These are phyloP conservation scores for Monosporascus sp. DNA, from an alignment of 2,329 filamentous ascomycete species.

Conservation along the genomic window DNA sequence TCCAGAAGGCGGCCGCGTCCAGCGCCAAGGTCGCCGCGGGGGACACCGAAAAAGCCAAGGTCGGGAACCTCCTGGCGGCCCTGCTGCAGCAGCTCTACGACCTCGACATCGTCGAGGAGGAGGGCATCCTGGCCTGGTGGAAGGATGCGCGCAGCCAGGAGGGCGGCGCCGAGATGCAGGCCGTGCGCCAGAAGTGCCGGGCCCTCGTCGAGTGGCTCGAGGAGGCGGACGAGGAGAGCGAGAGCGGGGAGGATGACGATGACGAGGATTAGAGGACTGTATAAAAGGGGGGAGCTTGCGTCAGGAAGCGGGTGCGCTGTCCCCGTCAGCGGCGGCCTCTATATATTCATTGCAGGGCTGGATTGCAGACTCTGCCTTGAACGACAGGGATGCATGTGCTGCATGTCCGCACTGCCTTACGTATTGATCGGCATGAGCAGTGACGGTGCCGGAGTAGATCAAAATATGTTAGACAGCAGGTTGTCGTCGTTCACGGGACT, in stretches of 20 bases:
- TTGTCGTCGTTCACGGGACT: too few species aligned
- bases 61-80: constrained; percentile 65
- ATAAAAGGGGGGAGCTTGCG: too few species aligned
- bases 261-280: constrained; percentile 28
- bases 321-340: too few species aligned
- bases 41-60: constrained; percentile 38
- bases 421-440: too few species aligned
- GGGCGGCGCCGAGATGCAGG: constrained; percentile 58
- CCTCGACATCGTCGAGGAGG: constrained; percentile 80
- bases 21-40: constrained; percentile 46
- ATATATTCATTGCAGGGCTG: too few species aligned
- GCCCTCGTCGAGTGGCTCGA: constrained; percentile 81
- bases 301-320: too few species aligned
- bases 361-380: too few species aligned
- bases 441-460: too few species aligned
- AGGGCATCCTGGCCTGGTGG: constrained; percentile 89
- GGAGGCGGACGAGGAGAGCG: constrained; percentile 67
- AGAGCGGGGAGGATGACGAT: constrained; percentile 63
- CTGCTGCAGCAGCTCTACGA: constrained; percentile 81
- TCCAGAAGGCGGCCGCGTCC: constrained; percentile 74
- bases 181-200: constrained; percentile 67
- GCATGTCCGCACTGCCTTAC: too few species aligned
- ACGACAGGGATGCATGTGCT: too few species aligned
- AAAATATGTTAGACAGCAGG: too few species aligned
- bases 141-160: constrained; percentile 62